Evolutionary conservation across 805 yeast genomes (phyloP).

Genomic region (Yamadazyma akitaensis): DNA sequence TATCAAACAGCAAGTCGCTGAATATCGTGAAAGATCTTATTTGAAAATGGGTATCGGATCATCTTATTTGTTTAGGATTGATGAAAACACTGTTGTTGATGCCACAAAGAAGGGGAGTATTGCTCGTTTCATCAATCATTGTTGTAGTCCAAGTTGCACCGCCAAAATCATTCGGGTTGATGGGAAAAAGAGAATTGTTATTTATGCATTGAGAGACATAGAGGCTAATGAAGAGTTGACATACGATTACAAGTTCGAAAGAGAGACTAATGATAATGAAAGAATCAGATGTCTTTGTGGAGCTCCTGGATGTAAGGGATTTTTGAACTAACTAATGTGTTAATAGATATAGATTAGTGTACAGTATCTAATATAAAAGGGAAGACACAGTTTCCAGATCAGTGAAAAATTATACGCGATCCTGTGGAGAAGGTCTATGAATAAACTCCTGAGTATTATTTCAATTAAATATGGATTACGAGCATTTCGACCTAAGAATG

Average conservation of each 20-base stretch:
- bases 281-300: constrained; percentile 93
- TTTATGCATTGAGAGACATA: constrained; percentile 86
- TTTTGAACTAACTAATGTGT: constrained; percentile 67
- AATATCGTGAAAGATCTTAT: constrained; percentile 82
- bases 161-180: constrained; percentile 95
- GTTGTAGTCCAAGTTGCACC: constrained; percentile 96
- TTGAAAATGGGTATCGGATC: constrained; percentile 92
- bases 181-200: constrained; percentile 89
- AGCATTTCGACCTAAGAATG: neutral
- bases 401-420: neutral
- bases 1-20: constrained; percentile 90
- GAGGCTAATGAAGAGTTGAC: constrained; percentile 89
- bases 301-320: constrained; percentile 91
- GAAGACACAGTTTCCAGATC: neutral
- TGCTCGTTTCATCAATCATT: constrained; percentile 94
- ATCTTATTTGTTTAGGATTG: constrained; percentile 86
- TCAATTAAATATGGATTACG: neutral
- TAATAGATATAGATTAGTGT: constrained; percentile 1
- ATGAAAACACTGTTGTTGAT: constrained; percentile 91
- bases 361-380: neutral
- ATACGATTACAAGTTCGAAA: constrained; percentile 91
- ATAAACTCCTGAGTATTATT: neutral
- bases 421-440: neutral
- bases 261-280: constrained; percentile 85
- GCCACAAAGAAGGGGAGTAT: constrained; percentile 97